Evolutionary conservation across 2,329 filamentous ascomycete genomes (phyloP), one percentile per base, ranked within the genome.

Genomic region (Phialophora verrucosa): DNA sequence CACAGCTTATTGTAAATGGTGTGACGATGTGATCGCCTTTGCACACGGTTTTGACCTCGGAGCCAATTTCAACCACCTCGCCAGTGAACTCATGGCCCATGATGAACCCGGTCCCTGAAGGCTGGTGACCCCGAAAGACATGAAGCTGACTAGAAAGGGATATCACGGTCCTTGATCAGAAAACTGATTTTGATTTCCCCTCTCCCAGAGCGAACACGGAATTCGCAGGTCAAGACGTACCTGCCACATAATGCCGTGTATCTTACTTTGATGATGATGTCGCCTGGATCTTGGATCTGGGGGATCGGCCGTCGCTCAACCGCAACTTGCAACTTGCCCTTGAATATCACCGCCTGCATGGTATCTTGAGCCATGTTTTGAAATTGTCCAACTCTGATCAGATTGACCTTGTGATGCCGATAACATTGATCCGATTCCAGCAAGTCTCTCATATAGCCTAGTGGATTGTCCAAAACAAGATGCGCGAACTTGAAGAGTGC

Each of bases 311-410:
- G 85, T 66, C 95, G 87, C 79, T 96, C 90, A 62, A 97, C 79
- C 0, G 85, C 89, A 63, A 96, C 84, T 74, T 91, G 88, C 74
- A 86, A 84, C 3, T 91, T 90, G 1, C 90, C 92, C 68, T 94
- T 89, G 80, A 97, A 96, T 62, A 97, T 86, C 31, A 97, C 91
- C 32, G 92, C 92, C 78, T 91, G 91, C 93, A 97, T 97, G 0
- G 86, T 91, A 66, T 77, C 71, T 69, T 75, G 73, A 11, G 67
- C 63, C 78, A 79, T 79, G 63, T 57, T 71, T 29, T 31, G 29
- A n/a, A 25, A 25, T 25, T 25, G 23, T 25, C 23, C 23, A 25
- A 25, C 23, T 25, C n/a, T 25, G 23, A 25, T 25, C 23, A 25
- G 23, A 25, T 25, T 25, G 23, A 25, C 23, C 23, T 25, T 25